Base-by-base conservation (phyloP, 2,329 filamentous ascomycete genomes). In the Alternaria burnsii region DNA sequence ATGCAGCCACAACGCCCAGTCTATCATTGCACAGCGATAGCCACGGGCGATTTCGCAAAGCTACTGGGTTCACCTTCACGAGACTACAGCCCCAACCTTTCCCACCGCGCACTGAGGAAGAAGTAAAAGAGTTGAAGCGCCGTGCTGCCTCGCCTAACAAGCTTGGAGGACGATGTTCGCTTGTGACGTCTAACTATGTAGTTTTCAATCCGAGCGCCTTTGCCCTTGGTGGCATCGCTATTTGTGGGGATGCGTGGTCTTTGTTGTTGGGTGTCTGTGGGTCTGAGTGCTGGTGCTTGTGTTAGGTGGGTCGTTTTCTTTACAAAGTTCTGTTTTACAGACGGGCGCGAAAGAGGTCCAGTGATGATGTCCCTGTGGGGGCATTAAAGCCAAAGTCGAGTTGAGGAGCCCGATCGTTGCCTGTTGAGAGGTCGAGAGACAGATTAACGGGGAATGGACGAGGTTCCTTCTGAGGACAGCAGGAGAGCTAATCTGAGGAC, bases 401-500 rank as follows among this genome's bases (percentile, higher is more conserved):
- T 70, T 64, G 61, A 69, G 69, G 71, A 73, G 53, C 72, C 71
- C 59, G 63, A 50, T 52, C 46, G 61, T 57, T 62, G 54, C 28
- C 58, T 65, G 60, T 61, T 60, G 46, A 55, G 53, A 57, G 54
- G 59, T 52, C 36, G 59, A 59, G 30, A 63, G 61, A 61, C 58
- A 47, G 28, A 60, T 34, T 55, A 50, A 64, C 56, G 52, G 62
- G 61, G 41, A 57, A 41, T 40, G 48, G 46, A 52, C 62, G 70
- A 65, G 70, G 73, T 67, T 68, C 69, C 58, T 69, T 64, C 60
- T 75, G 72, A 73, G 70, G 67, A 75, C 72, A 70, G 70, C 66
- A 66, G 62, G 73, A 75, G 73, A 75, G 73, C 73, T 75, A 72
- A 74, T 75, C 73, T 75, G 73, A 75, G 73, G 73, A 72, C 68